Evolutionary conservation across 108 stramenopile species (phyloP).

Genomic region (Stephanodiscus triporus): DNA sequence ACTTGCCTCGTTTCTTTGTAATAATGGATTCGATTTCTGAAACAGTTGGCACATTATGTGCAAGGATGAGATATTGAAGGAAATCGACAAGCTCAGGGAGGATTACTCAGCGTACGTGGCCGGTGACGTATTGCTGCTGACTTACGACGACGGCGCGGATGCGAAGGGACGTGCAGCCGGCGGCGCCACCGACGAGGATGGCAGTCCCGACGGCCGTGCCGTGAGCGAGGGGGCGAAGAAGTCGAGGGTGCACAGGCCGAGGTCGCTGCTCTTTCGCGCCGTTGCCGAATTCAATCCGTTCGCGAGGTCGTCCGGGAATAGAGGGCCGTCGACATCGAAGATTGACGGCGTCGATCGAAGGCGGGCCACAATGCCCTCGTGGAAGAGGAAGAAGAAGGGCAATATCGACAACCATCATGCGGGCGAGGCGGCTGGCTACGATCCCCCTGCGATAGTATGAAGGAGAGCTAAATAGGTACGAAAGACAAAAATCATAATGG

Average conservation of each 20-base stretch:
- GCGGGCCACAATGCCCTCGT: conserved; percentile 5
- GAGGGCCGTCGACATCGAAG: not conserved
- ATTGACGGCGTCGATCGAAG: not conserved
- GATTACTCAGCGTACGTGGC: conserved; percentile 21
- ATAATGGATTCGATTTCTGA: not conserved
- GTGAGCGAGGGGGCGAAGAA: not conserved
- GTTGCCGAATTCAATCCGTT: conserved; percentile 17
- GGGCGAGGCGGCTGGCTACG: not conserved
- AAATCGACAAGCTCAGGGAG: conserved; percentile 31
- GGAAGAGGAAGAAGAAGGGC: conserved; percentile 23
- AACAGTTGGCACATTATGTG: conserved; percentile 18
- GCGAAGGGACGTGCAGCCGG: not conserved
- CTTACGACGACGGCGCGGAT: conserved; percentile 1
- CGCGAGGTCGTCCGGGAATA: conserved; percentile 2
- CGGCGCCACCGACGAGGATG: not conserved
- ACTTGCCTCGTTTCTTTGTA: no score
- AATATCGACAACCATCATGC: not conserved
- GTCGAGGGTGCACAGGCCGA: conserved; percentile 13
- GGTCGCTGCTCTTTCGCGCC: conserved; percentile 33
- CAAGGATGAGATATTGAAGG: conserved; percentile 37
- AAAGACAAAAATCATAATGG: no score
- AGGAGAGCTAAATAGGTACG: no score
- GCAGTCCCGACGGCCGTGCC: conserved; percentile 1
- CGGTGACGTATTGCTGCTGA: conserved; percentile 26
- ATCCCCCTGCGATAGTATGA: conserved; percentile 17